Evolutionary conservation across 331 rosid genomes (phyloP).

Genomic region (Prunus yedoensis): DNA sequence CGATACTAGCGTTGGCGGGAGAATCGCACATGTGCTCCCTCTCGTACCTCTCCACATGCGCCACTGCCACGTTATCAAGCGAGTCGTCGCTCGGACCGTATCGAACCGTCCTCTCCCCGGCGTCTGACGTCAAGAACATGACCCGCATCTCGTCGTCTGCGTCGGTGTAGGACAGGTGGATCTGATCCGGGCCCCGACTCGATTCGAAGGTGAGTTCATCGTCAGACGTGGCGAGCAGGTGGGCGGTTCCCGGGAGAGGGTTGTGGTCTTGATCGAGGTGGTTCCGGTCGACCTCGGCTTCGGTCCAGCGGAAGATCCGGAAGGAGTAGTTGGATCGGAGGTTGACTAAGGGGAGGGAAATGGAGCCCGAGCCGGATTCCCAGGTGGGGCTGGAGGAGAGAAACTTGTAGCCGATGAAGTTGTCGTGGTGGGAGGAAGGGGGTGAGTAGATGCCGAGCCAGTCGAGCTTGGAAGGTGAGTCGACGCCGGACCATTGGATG

Average conservation of each 20-base stretch:
- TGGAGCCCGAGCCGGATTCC: constrained; percentile 66
- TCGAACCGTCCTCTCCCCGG: constrained; percentile 41
- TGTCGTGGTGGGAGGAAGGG: constrained; percentile 49
- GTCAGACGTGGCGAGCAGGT: constrained; percentile 47
- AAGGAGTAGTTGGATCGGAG: constrained; percentile 83
- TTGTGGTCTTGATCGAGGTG: constrained; percentile 68
- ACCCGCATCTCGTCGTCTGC: constrained; percentile 68
- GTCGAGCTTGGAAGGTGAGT: constrained; percentile 66
- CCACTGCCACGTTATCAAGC: constrained; percentile 40
- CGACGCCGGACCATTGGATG: constrained; percentile 65
- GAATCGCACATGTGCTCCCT: constrained; percentile 78
- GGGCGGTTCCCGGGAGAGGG: constrained; percentile 62
- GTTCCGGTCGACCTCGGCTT: constrained; percentile 53
- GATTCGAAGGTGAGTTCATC: constrained; percentile 41
- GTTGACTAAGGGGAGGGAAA: constrained; percentile 58
- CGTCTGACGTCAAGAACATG: constrained; percentile 60
- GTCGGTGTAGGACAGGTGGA: constrained; percentile 70
- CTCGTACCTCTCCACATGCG: constrained; percentile 66
- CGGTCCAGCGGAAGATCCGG: constrained; percentile 82
- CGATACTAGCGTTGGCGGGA: constrained; percentile 66
- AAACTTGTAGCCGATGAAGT: constrained; percentile 76
- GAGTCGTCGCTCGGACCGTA: constrained; percentile 46
- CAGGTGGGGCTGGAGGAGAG: constrained; percentile 57
- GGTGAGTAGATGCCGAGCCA: constrained; percentile 88
- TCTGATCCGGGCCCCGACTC: constrained; percentile 64